Evolutionary conservation across 805 yeast genomes (phyloP), one percentile per base, ranked within the genome.

Genomic region (Monosporozyma aquatica): DNA sequence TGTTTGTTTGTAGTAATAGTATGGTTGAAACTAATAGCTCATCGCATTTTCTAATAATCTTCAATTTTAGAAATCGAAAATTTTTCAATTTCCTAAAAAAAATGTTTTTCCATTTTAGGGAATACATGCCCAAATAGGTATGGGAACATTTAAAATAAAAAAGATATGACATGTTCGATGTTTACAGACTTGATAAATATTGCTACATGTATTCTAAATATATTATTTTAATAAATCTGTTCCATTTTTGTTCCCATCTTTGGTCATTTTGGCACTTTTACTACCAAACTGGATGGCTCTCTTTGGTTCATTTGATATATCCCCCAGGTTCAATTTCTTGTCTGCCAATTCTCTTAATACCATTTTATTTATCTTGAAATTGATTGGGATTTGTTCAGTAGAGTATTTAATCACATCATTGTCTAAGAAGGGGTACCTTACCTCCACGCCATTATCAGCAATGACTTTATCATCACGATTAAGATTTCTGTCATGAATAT

Each of bases 271-370:
- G 1, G 99, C 98, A 56, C 95, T 82, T 48, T 83, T 80, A 0
- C 97, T 85, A 0, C 99, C 99, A 61, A 92, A 92, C 57, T 92
- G 98, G 46, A 92, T 87, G 0, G 99, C 99, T 37, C 99, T 69
- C 57, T 92, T 92, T 1, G 82, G 76, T 56, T 92, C 97, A 18
- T 69, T 66, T 14, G 77, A 65, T 0, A 87, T 92, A 58, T 70
- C 71, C 0, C 48, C 57, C 26, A 86, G 56, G 0, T 71, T 73
- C 15, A 81, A 49, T 0, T 52, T 58, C 0, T 48, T 49, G 13
- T 35, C 35, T 0, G 97, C 96, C 6, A 84, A 54, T 38, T 66
- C 61, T 38, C 97, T 62, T 33, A 92, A 62, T 1, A 82, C 61
- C 47, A 62, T 65, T 57, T 87, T 87, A 44, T 73, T 65, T 2